Evolutionary conservation across 2,329 filamentous ascomycete species (phyloP), one percentile per base, ranked within the genome.

Genomic region (Falciphora oryzae): DNA sequence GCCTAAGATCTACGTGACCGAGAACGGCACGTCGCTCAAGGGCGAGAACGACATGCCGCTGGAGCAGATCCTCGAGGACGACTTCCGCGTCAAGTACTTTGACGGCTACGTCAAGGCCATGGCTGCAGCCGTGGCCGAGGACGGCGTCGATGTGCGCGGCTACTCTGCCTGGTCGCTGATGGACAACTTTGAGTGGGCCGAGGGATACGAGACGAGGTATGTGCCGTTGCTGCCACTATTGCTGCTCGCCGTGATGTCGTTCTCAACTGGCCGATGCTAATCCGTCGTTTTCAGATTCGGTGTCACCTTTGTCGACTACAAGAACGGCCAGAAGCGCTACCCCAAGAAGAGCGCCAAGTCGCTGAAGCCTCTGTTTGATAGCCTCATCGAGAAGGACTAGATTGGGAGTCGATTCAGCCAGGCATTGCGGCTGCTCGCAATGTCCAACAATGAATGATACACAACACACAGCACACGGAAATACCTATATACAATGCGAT

Each of bases 131-230:
- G 84, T 85, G 53, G 80, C 82, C 63, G 69, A 88, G 70, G 90
- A 95, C 71, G 88, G 89, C n/a, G 90, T 93, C 61, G 84, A 94
- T 71, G 89, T 94, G 64, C 82, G 84, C 69, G 91, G 88, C 4
- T 96, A 95, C 77, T 86, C 94, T 80, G 92, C 89, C 22, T 96
- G 92, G 92, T 92, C 89, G 74, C 82, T 96, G 68, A 85, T 96
- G 84, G 92, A 96, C 77, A 94, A 94, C 80, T 94, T 94, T 71
- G 91, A 94, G 77, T 94, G 91, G 91, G 90, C 92, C n/a, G 92
- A 96, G 75, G 92, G 92, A 14, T 96, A 94, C 73, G 88, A 91
- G 78, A 95, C 91, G 58, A 84, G 92, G 61, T 63, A 38, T 16
- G 61, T 63, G 16, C 5, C 11, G n/a, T 25, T 25, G 4, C 29